phyloP scores from a whole-genome alignment of 768 basidiomycete species.

The Pleurotus giganteus region DNA sequence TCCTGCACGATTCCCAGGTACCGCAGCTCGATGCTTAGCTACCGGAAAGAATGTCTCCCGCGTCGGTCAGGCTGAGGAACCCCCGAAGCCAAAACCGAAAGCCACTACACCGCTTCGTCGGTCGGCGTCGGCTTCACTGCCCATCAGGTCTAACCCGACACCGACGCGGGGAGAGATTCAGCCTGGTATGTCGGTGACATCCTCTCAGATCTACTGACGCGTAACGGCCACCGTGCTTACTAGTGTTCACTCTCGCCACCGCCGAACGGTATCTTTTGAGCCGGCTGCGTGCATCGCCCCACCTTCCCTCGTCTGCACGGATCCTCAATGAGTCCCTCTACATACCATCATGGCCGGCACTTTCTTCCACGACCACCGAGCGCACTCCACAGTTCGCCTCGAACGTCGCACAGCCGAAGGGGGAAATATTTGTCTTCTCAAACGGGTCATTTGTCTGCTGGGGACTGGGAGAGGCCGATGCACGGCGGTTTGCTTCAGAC shows the following conservation, averaged over 20 bases:
- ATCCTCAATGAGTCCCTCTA: conserved; percentile 77
- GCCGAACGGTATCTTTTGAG: conserved; percentile 79
- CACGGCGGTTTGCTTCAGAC: conserved; percentile 60
- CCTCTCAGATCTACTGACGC: conserved; percentile 32
- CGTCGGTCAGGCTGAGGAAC: conserved; percentile 12
- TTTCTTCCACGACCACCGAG: background rate
- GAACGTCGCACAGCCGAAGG: conserved; percentile 43
- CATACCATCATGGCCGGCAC: conserved; percentile 33
- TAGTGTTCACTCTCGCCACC: conserved; percentile 83
- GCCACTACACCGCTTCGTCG: conserved; percentile 77
- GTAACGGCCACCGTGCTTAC: conserved; percentile 19
- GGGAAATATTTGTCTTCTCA: conserved; percentile 86
- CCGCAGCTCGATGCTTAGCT: background rate
- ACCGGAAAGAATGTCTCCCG: background rate
- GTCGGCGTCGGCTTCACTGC: conserved; percentile 80
- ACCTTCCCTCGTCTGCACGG: conserved; percentile 53
- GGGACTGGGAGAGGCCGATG: conserved; percentile 80
- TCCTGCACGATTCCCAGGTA: background rate
- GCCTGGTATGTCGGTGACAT: conserved; percentile 12
- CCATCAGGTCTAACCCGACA: conserved; percentile 84
- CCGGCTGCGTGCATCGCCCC: conserved; percentile 49
- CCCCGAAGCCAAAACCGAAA: conserved; percentile 71
- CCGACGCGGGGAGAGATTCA: conserved; percentile 81
- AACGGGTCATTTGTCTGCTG: conserved; percentile 91
- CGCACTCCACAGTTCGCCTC: conserved; percentile 54